Evolutionary conservation across 2,329 filamentous ascomycete genomes (phyloP), one percentile per base, ranked within the genome.

Genomic region (Diplodia mutila): DNA sequence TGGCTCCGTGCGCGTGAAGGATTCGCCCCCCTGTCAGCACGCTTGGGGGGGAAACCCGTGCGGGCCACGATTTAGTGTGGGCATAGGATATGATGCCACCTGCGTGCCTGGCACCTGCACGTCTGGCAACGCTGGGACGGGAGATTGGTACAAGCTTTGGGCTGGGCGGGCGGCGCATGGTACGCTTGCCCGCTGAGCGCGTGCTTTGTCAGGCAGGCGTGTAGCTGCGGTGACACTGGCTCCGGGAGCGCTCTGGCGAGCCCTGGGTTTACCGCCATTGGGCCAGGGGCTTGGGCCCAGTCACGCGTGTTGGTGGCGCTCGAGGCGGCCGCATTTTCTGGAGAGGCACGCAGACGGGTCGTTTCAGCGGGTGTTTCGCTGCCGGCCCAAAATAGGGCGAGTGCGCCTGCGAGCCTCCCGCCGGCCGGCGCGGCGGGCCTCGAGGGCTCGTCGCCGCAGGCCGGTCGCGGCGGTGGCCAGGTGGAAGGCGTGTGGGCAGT

Each of bases 1-100:
- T 67, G 66, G 66, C 57, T 46, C 57, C 59, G 75, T 76, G 76
- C 76, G 59, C 59, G 74, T 72, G 75, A 74, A 76, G 77, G 76
- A 79, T 78, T 69, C 61, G 18, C 23, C 46, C 73, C 71, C 76
- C 76, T 72, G 70, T 65, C 54, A 32, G 66, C 57, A 66, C 61
- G 65, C 67, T 69, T 68, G 67, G 32, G 61, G 59, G 53, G 75
- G 64, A 67, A 65, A 70, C 69, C 72, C 69, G 71, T 71, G 70
- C 72, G 70, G 72, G 72, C 74, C 75, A 77, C 74, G 75, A 72
- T 75, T 78, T 78, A 77, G 74, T 73, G 67, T 68, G 67, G 59
- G 57, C 66, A 67, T 37, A 64, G 66, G 51, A 66, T 42, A 66
- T 66, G 64, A 66, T 66, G 64, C 64, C 64, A 66, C 64, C 53